Conservation (phyloP, 345 rosid genomes). For the Arabidopsis suecica region DNA sequence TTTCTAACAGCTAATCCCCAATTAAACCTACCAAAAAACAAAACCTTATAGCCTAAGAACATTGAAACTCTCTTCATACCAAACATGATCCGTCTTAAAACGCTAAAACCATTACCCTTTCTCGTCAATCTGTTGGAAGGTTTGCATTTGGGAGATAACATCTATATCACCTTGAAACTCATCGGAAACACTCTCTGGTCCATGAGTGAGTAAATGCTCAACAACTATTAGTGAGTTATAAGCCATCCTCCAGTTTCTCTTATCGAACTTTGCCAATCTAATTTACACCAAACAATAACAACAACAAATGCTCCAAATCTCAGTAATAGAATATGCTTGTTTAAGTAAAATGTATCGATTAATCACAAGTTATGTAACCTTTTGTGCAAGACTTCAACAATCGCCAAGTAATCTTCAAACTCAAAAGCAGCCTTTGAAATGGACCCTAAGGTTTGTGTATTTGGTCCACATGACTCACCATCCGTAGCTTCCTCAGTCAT, state of each 20-base stretch:
- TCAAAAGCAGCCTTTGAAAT: slow-evolving; percentile 96
- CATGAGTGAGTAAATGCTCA: slow-evolving; percentile 88
- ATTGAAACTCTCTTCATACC: neutral
- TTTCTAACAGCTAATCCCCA: slow-evolving; percentile 88
- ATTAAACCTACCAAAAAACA: slow-evolving; percentile 64
- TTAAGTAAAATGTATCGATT: neutral
- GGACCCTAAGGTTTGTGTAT: slow-evolving; percentile 62
- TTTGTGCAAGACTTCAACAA: slow-evolving; percentile 78
- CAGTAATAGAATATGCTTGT: neutral
- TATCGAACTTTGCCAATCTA: slow-evolving; percentile 75
- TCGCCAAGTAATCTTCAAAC: slow-evolving; percentile 80
- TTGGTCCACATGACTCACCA: slow-evolving; percentile 69
- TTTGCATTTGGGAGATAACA: slow-evolving; percentile 56
- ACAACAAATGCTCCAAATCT: neutral
- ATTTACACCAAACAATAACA: slow-evolving; percentile 22
- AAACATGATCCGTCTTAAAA: neutral
- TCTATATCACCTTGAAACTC: slow-evolving; percentile 73
- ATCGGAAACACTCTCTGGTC: slow-evolving; percentile 84
- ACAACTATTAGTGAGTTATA: slow-evolving; percentile 76
- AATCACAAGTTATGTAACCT: slow-evolving; percentile 51
- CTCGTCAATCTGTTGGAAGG: slow-evolving; percentile 77
- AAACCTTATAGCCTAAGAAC: neutral
- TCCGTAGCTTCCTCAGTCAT: slow-evolving; percentile 85
- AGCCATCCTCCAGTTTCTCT: slow-evolving; percentile 76
- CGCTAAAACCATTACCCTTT: slow-evolving; percentile 60